Evolutionary conservation across 176 grass and related monocot genomes (phyloP), one percentile per base, ranked within the genome.

Genomic region (Elaeis guineensis): DNA sequence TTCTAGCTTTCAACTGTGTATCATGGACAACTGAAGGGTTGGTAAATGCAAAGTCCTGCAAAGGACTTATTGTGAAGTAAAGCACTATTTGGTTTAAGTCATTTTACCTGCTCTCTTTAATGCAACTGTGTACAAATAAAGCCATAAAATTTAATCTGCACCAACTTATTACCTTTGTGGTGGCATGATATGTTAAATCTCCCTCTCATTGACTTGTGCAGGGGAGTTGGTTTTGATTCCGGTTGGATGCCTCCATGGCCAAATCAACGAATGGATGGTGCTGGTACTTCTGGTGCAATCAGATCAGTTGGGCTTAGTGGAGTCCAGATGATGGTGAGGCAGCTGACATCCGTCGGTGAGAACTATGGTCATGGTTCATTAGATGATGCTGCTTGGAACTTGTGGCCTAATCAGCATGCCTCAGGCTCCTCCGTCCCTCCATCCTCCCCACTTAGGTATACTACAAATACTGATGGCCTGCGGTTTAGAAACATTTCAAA

Each of bases 261-360:
- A 17, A 86, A 55, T 59, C 62, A 77, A 73, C 72, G 72, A 56
- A 67, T 80, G 59, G 94, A 86, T 20, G 72, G 72, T 75, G 79
- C 94, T 11, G 76, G 94, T 75, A 81, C 94, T 65, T 93, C 94
- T 50, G 75, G 78, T 72, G 66, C 83, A 56, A 75, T 73, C 53
- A 79, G 78, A 72, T 85, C 89, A 14, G 81, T 71, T 50, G 94
- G 88, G 64, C 71, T 99, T 62, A 92, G 79, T 5, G 85, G 94
- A 59, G 94, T 99, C 71, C 85, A 99, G 75, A 99, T 99, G 82
- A 99, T 99, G 94, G 86, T 99, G 94, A 87, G 88, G 63, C 94
- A 93, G 59, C 77, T 99, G 55, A 74, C 94, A 63, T 93, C 94
- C 65, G 84, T 83, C 23, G 69, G 76, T 44, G 74, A 92, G 15